Base-by-base conservation (phyloP, 495 filamentous ascomycete genomes). In the Lophium mytilinum region DNA sequence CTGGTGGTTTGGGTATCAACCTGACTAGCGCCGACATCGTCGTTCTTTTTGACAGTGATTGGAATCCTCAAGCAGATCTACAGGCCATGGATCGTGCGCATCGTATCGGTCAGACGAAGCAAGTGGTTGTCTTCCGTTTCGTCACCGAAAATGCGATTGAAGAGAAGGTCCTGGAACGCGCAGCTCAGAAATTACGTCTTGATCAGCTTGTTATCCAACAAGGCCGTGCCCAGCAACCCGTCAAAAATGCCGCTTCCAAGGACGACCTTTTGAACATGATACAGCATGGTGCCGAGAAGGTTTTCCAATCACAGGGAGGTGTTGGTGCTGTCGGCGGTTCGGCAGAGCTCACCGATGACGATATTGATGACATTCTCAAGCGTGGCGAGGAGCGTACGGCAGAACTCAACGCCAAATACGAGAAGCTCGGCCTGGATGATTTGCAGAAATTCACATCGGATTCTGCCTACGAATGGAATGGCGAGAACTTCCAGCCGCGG, bases 121-220 rank as follows among this genome's bases (percentile, higher is more conserved):
- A 99, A 66, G 93, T 99, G 1, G 79, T 89, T 35, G 93, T 97
- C 1, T 99, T 93, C 73, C 81, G 93, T 54, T 96, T 99, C 58
- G 87, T 99, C 43, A 99, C 93, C 0, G 94, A 99, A 66, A 90
- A 94, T 67, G 94, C 93, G 0, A 96, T 99, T 56, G 94, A 99
- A 68, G 94, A 99, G 71, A 97, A 97, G 73, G 94, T 99, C 9
- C 74, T 99, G 47, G 94, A 99, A 69, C 86, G 94, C 68, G 94
- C 94, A 7, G 94, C 94, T 1, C 94, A 99, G 66, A 99, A 99
- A 69, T 74, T 99, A 54, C 90, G 94, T 50, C 81, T 99, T 42
- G 94, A 99, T 66, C 93, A 97, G 71, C 80, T 99, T n/a, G 94
- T 99, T 54, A 99, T 99, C 65, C 94, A 99, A 62, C 94, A 99